These are phyloP conservation scores for Dalbergia oliveri DNA, from an alignment of 306 rosid genomes.

Conservation along the genomic window DNA sequence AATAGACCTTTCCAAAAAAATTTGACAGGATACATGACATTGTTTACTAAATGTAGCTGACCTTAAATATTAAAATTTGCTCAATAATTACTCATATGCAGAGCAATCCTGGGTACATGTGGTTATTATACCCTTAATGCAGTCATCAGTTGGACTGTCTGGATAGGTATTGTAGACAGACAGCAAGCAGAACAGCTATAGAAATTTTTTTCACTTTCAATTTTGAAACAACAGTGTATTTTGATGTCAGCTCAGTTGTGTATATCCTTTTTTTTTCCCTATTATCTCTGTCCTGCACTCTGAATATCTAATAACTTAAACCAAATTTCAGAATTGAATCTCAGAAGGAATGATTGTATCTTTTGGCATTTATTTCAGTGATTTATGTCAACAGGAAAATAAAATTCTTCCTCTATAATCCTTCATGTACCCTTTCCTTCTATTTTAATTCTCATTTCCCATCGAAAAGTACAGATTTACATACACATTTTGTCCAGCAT, in stretches of 20 bases:
- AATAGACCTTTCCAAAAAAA: constrained; percentile 22
- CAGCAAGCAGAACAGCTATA: neutral
- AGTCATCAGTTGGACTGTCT: constrained; percentile 4
- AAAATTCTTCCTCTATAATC: constrained; percentile 7
- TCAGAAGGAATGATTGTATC: neutral
- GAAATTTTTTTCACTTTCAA: neutral
- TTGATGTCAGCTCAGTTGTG: neutral
- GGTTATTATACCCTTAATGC: constrained; percentile 17
- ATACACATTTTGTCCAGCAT: constrained; percentile 16
- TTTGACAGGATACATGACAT: neutral
- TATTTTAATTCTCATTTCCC: constrained; percentile 23
- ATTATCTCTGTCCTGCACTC: neutral
- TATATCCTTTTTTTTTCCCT: neutral
- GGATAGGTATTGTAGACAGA: constrained; percentile 20
- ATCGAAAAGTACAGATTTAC: constrained; percentile 6
- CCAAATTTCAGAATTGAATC: neutral
- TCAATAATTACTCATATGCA: neutral
- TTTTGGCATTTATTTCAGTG: neutral
- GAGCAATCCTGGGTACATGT: constrained; percentile 28
- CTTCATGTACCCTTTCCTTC: neutral
- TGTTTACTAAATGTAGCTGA: constrained; percentile 19
- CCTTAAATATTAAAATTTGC: constrained; percentile 4
- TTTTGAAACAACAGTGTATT: neutral
- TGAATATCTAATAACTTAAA: neutral
- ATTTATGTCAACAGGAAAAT: neutral